Evolutionary conservation across 1,284 basidiomycete genomes (phyloP).

Genomic region (Chondrostereum purpureum): DNA sequence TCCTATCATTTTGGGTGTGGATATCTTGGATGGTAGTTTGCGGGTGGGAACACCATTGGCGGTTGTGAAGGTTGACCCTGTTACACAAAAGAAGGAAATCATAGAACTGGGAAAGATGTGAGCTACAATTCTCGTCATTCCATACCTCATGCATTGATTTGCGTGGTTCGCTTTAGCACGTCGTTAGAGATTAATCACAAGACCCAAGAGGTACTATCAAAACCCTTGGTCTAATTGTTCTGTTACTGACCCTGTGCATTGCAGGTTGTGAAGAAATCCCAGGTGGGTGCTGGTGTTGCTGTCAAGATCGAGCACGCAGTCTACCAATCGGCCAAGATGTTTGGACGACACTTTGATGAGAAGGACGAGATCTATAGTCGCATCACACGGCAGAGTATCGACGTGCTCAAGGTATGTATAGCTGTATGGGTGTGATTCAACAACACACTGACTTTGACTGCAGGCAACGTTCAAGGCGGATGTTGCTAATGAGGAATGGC

Average conservation of each 20-base stretch:
- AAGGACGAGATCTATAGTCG: slow-evolving; percentile 92
- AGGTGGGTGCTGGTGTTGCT: slow-evolving; percentile 93
- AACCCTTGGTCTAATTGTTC: slow-evolving; percentile 4
- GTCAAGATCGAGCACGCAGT: slow-evolving; percentile 98
- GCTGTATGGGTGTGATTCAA: slow-evolving; percentile 3
- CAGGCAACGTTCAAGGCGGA: slow-evolving; percentile 86
- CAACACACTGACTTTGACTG: slow-evolving; percentile 8
- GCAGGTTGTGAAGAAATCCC: slow-evolving; percentile 87
- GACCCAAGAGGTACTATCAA: slow-evolving; percentile 49
- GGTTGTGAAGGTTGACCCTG: slow-evolving; percentile 85
- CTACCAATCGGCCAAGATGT: slow-evolving; percentile 94
- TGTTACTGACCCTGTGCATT: slow-evolving; percentile 21
- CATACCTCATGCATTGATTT: slow-evolving; percentile 3
- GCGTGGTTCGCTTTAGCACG: slow-evolving; percentile 46
- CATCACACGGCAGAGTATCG: slow-evolving; percentile 89
- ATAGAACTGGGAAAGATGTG: slow-evolving; percentile 93
- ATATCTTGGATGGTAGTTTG: slow-evolving; percentile 90
- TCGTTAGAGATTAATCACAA: slow-evolving; percentile 96
- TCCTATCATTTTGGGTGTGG: slow-evolving; percentile 95
- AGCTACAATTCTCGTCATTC: slow-evolving; percentile 32
- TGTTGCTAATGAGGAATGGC: slow-evolving; percentile 90
- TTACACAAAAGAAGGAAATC: slow-evolving; percentile 86
- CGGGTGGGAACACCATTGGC: slow-evolving; percentile 95
- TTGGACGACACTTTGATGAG: slow-evolving; percentile 92
- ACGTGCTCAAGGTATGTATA: slow-evolving; percentile 76